These are phyloP conservation scores for Pseudogymnoascus sp. DNA, from an alignment of 2,329 filamentous ascomycete genomes.

Conservation along the genomic window DNA sequence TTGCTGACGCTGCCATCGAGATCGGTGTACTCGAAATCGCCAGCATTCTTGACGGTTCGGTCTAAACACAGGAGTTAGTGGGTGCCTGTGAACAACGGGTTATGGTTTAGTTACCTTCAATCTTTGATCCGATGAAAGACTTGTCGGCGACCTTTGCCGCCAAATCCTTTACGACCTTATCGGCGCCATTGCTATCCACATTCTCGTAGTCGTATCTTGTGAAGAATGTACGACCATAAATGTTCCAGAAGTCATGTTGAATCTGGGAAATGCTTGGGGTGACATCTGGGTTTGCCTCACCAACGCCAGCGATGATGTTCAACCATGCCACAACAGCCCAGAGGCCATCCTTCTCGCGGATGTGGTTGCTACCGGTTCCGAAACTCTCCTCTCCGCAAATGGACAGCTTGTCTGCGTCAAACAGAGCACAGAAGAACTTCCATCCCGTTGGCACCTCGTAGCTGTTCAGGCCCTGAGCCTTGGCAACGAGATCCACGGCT, in stretches of 20 bases:
- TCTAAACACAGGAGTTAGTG: conserved; percentile 31
- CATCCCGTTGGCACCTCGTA: conserved; percentile 98
- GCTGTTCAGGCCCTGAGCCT: conserved; percentile 81
- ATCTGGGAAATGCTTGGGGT: conserved; percentile 92
- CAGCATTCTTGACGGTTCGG: conserved; percentile 79
- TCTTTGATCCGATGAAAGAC: conserved; percentile 71
- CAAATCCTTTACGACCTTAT: conserved; percentile 79
- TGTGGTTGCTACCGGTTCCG: conserved; percentile 96
- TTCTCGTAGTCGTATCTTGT: conserved; percentile 98
- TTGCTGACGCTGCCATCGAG: conserved; percentile 94
- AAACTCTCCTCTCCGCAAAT: conserved; percentile 99
- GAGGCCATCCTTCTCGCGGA: conserved; percentile 96
- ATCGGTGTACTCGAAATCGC: conserved; percentile 97
- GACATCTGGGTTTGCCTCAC: conserved; percentile 68
- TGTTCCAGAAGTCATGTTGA: conserved; percentile 94
- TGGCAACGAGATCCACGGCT: conserved; percentile 89
- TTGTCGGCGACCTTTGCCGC: conserved; percentile 66
- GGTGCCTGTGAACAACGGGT: conserved; percentile 17
- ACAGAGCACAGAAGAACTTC: conserved; percentile 98
- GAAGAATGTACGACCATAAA: conserved; percentile 97
- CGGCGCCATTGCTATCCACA: conserved; percentile 82
- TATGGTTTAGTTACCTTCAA: conserved; percentile 48
- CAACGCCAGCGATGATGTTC: conserved; percentile 94
- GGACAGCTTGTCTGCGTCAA: conserved; percentile 90
- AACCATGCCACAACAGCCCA: conserved; percentile 98